Conservation (phyloP, 495 filamentous ascomycete species). For the Aspergillus asperescens region DNA sequence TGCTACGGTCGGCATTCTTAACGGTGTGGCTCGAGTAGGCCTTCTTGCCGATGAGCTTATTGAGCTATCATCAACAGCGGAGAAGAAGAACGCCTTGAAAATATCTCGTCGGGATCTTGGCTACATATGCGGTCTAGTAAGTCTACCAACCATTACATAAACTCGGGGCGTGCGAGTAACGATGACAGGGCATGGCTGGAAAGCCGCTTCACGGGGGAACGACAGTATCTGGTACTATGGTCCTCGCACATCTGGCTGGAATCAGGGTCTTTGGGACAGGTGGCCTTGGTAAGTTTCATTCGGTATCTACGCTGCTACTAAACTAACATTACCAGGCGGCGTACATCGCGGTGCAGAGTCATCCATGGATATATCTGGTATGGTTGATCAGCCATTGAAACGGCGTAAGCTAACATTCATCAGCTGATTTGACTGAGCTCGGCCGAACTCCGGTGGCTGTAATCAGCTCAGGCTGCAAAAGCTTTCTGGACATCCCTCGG, state of each 20-base stretch:
- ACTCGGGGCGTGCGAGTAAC: neutral
- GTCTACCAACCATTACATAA: constrained; percentile 9
- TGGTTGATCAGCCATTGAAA: neutral
- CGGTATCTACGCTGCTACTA: neutral
- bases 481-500: constrained; percentile 85
- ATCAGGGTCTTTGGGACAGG: constrained; percentile 92
- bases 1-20: constrained; percentile 83
- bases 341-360: constrained; percentile 87
- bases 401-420: constrained; percentile 2
- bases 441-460: constrained; percentile 89
- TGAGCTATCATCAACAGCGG: constrained; percentile 61
- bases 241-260: constrained; percentile 79
- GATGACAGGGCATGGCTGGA: constrained; percentile 53
- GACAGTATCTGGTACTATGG: constrained; percentile 88
- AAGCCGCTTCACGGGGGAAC: constrained; percentile 77
- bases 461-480: constrained; percentile 85
- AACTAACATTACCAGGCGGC: constrained; percentile 53
- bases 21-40: constrained; percentile 77
- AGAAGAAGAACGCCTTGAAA: constrained; percentile 62
- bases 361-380: constrained; percentile 80
- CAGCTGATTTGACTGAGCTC: constrained; percentile 87
- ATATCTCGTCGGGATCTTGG: constrained; percentile 81
- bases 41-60: constrained; percentile 63
- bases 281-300: constrained; percentile 36
- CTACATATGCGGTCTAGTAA: constrained; percentile 73